phyloP scores from a whole-genome alignment of 768 basidiomycete genomes.

The Ephemerocybe angulata region DNA sequence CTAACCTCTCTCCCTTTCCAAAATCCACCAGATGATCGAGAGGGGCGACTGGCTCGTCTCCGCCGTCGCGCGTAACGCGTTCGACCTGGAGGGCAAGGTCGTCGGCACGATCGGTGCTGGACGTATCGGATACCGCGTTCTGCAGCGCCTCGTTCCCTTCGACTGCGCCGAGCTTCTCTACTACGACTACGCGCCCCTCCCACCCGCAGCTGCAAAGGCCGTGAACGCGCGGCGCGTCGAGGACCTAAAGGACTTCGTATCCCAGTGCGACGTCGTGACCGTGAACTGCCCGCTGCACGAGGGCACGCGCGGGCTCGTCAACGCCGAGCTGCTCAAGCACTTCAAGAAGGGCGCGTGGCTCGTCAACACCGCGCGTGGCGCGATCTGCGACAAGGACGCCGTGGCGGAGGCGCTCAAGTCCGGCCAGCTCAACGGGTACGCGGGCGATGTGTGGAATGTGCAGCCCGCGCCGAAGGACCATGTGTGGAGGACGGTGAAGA shows the following conservation, averaged over 20 bases:
- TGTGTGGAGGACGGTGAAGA: slow-evolving; percentile 79
- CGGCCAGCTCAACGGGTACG: slow-evolving; percentile 67
- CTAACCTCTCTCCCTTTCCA: too few species aligned
- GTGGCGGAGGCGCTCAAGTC: slow-evolving; percentile 72
- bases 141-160: slow-evolving; percentile 78
- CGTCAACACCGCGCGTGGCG: slow-evolving; percentile 91
- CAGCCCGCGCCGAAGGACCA: slow-evolving; percentile 88
- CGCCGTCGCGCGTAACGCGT: slow-evolving; percentile 76
- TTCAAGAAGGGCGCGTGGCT: slow-evolving; percentile 93
- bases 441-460: slow-evolving; percentile 79
- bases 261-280: slow-evolving; percentile 74
- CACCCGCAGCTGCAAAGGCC: slow-evolving; percentile 60
- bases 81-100: slow-evolving; percentile 87
- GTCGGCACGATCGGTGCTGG: slow-evolving; percentile 85
- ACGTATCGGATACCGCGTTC: slow-evolving; percentile 81
- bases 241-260: slow-evolving; percentile 62
- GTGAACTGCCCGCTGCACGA: slow-evolving; percentile 89
- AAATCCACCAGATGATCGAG: slow-evolving; percentile 60
- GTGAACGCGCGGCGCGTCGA: slow-evolving; percentile 73
- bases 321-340: slow-evolving; percentile 76
- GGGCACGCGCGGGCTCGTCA: slow-evolving; percentile 74
- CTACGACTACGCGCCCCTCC: slow-evolving; percentile 79
- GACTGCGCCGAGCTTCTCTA: slow-evolving; percentile 88
- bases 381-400: slow-evolving; percentile 82
- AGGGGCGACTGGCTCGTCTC: slow-evolving; percentile 87